Percentiles rank a stretch among this genome's conserved stretches.
Conservation (phyloP, 805 yeast genomes). For the Zygoascus flipseniorum region DNA sequence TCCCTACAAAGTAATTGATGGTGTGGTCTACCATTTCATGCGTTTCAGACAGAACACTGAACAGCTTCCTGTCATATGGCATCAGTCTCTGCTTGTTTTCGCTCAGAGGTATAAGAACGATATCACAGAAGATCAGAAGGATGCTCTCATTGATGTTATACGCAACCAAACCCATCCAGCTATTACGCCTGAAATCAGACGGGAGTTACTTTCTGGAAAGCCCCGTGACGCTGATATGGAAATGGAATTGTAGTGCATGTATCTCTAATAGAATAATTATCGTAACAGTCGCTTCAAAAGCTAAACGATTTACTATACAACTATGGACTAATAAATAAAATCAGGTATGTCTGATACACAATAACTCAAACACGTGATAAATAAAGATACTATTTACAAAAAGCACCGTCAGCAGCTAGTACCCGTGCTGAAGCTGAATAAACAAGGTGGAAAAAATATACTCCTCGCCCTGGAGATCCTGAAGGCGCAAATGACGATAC, state of each 20-base stretch:
- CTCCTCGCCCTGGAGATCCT: constrained; percentile 75
- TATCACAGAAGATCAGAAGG: constrained; percentile 97
- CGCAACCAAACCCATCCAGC: constrained; percentile 83
- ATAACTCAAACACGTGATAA: background rate
- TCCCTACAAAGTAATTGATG: constrained; percentile 94
- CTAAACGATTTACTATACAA: no score
- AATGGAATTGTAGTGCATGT: background rate
- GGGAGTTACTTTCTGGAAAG: constrained; percentile 80
- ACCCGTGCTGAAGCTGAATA: constrained; percentile 20
- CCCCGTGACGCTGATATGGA: constrained; percentile 3
- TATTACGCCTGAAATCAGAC: constrained; percentile 88
- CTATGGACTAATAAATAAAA: background rate
- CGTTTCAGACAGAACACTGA: constrained; percentile 50
- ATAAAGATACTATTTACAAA: background rate
- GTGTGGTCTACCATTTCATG: constrained; percentile 88
- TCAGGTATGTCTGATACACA: background rate
- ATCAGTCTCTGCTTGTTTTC: constrained; percentile 87
- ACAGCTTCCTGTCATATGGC: constrained; percentile 91
- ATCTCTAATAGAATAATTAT: no score
- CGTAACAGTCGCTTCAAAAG: no score
- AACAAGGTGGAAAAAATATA: constrained; percentile 51
- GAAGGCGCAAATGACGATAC: constrained; percentile 71
- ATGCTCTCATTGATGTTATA: constrained; percentile 81
- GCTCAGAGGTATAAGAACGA: constrained; percentile 96
- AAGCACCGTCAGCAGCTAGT: background rate